Percentiles rank a stretch among this genome's conserved stretches.
phyloP scores from a whole-genome alignment of 805 yeast genomes.

The Tetrapisispora pingtungensis region DNA sequence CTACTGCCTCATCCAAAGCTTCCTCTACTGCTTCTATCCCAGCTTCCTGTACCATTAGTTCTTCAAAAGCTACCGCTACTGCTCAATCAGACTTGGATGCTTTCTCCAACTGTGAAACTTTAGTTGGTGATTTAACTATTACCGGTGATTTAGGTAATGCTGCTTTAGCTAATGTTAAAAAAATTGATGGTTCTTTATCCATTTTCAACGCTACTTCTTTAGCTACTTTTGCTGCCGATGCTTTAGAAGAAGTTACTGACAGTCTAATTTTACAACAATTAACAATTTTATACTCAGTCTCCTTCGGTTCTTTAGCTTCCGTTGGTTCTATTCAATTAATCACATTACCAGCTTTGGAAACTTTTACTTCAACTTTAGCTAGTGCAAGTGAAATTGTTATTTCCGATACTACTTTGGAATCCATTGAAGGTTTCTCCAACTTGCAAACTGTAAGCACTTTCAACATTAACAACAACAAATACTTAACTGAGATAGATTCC shows the following conservation, averaged over 20 bases:
- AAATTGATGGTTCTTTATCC: conserved; percentile 65
- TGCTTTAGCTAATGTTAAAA: conserved; percentile 64
- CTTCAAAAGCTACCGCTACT: conserved; percentile 57
- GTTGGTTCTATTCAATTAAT: conserved; percentile 74
- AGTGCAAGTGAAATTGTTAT: conserved; percentile 59
- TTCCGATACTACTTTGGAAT: conserved; percentile 62
- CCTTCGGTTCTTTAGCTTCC: conserved; percentile 67
- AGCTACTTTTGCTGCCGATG: conserved; percentile 63
- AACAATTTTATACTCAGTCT: conserved; percentile 56
- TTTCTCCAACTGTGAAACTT: conserved; percentile 63
- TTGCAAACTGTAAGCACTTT: conserved; percentile 41
- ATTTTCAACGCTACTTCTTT: conserved; percentile 58
- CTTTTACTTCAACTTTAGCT: conserved; percentile 62
- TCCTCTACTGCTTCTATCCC: conserved; percentile 29
- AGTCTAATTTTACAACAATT: conserved; percentile 50
- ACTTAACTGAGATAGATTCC: conserved; percentile 62
- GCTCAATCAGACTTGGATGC: conserved; percentile 69
- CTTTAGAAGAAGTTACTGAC: conserved; percentile 65
- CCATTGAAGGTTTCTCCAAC: conserved; percentile 53
- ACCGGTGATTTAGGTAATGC: conserved; percentile 54
- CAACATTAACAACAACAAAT: conserved; percentile 85
- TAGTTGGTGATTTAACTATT: conserved; percentile 71
- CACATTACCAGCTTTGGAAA: conserved; percentile 76
- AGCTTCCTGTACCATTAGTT: conserved; percentile 53
- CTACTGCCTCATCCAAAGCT: conserved; percentile 22